These are phyloP conservation scores for Agaricales sp. DNA, from an alignment of 1,284 basidiomycete genomes.

Conservation along the genomic window DNA sequence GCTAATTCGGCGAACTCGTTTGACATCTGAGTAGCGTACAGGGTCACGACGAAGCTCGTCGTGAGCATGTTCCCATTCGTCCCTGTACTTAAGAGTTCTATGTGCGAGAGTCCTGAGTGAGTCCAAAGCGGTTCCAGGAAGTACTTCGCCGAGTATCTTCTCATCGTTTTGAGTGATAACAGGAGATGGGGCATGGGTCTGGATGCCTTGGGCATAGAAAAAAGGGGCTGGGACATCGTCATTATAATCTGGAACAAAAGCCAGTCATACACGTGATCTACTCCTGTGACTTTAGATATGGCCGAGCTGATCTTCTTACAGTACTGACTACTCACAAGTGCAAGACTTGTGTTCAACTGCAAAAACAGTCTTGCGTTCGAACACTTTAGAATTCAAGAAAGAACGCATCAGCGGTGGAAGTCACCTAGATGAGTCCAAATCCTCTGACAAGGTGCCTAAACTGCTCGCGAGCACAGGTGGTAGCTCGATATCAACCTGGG, in stretches of 20 bases:
- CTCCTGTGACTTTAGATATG: no score
- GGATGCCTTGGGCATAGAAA: not conserved
- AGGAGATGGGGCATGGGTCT: not conserved
- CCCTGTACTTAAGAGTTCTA: not conserved
- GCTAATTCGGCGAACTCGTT: not conserved
- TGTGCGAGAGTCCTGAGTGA: not conserved
- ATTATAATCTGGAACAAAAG: not conserved
- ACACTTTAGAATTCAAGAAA: no score
- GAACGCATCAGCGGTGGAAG: no score
- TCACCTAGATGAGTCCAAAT: no score
- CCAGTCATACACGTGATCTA: no score
- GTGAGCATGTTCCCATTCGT: not conserved
- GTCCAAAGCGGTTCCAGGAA: not conserved
- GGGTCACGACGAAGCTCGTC: not conserved
- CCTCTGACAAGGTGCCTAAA: no score
- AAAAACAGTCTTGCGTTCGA: no score
- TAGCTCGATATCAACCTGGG: no score
- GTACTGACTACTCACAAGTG: no score
- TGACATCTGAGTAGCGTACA: not conserved
- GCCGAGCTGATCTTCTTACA: no score
- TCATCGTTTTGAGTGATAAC: not conserved
- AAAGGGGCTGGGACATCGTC: not conserved
- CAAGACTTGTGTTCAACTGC: no score
- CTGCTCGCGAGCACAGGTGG: no score
- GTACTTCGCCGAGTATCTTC: not conserved